Evolutionary conservation across 176 grass and related monocot species (phyloP), one percentile per base, ranked within the genome.

Genomic region (Oryza coarctata): DNA sequence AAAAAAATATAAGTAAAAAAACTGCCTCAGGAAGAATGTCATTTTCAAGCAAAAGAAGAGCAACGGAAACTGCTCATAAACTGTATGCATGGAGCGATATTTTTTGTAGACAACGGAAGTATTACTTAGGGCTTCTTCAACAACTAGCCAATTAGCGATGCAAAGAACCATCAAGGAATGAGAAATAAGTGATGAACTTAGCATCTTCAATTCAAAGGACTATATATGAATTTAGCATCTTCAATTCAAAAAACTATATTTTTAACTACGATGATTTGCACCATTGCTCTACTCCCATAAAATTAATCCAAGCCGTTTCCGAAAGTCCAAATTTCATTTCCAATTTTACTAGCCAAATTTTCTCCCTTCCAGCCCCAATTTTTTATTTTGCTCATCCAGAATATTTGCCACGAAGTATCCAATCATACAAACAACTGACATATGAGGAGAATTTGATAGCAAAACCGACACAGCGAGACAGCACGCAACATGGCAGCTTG

Each of bases 1-100:
- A 70, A 57, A 72, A 83, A 71, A 68, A 83, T 60, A 94, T 55
- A 68, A 52, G 6, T 38, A 7, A 33, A 28, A 74, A 52, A 50
- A 32, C 4, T 52, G 64, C 27, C 14, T 12, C 7, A 39, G 45
- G 12, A 78, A 17, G 28, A 43, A 47, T 47, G 27, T 65, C 22
- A 65, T n/a, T 82, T 77, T 14, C 23, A 73, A 65, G 61, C 7
- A 12, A 63, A 20, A 32, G 9, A 41, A 17, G 0, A 71, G 29
- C 7, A 17, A 68, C 58, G 41, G 1, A 6, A 27, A 6, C 6
- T 74, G 20, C 13, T 17, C 25, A 58, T 6, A 73, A 57, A 23
- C 41, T 31, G 0, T 10, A 35, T 10, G 11, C 3, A 66, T 29
- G 6, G 14, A 55, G 25, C n/a, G 8, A 23, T 22, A 23, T n/a